phyloP scores from a whole-genome alignment of 306 rosid genomes.

The Psophocarpus tetragonolobus region DNA sequence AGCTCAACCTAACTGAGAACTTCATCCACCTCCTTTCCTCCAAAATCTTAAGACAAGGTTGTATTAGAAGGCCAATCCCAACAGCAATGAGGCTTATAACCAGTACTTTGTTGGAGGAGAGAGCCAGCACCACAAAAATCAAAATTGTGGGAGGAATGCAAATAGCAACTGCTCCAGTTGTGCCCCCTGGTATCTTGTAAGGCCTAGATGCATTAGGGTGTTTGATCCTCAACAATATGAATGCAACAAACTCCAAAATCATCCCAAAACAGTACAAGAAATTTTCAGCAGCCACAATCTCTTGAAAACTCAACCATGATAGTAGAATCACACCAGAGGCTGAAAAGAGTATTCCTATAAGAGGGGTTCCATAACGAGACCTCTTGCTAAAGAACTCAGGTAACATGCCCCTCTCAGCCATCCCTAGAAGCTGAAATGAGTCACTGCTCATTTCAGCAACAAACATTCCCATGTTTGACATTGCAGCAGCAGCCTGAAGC shows the following conservation, averaged over 20 bases:
- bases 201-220: conserved; percentile 68
- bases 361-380: conserved; percentile 75
- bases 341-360: conserved; percentile 70
- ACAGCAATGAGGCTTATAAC: conserved; percentile 58
- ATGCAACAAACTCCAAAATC: conserved; percentile 80
- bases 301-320: conserved; percentile 78
- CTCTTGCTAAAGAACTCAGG: conserved; percentile 63
- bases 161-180: conserved; percentile 55
- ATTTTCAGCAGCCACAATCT: conserved; percentile 76
- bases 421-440: conserved; percentile 84
- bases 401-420: conserved; percentile 87
- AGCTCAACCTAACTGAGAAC: conserved; percentile 58
- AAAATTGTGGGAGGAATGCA: conserved; percentile 71
- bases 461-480: conserved; percentile 92
- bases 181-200: conserved; percentile 68
- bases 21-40: conserved; percentile 66
- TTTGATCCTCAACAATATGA: conserved; percentile 60
- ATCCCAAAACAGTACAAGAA: conserved; percentile 85
- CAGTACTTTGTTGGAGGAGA: conserved; percentile 57
- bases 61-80: conserved; percentile 57
- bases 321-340: conserved; percentile 74
- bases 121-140: conserved; percentile 61
- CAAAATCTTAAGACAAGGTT: conserved; percentile 52
- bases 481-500: conserved; percentile 80
- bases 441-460: conserved; percentile 89